A percentile compares a stretch with the other conserved stretches of the same genome.
phyloP scores from a whole-genome alignment of 2,329 filamentous ascomycete genomes.

The Aspergillus proliferans region DNA sequence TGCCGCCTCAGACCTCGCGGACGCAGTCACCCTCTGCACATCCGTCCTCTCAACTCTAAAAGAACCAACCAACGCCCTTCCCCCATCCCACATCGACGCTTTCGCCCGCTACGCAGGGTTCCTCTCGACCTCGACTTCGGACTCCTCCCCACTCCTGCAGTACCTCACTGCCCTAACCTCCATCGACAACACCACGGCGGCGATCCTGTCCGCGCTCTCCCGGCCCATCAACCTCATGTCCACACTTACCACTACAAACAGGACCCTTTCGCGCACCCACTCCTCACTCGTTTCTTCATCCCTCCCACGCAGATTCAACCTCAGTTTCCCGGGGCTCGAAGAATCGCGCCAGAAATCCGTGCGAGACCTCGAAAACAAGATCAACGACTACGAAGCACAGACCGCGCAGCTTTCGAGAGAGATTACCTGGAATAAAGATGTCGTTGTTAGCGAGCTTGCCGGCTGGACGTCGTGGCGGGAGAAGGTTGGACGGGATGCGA shows the following conservation, averaged over 20 bases:
- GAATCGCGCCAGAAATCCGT: conserved; percentile 77
- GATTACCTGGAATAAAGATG: conserved; percentile 84
- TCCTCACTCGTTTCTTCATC: conserved; percentile 63
- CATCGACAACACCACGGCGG: conserved; percentile 76
- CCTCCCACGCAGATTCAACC: conserved; percentile 41
- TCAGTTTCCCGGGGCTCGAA: conserved; percentile 56
- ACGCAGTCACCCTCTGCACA: conserved; percentile 37
- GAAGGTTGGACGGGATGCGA: conserved; percentile 64
- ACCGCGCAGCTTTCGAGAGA: conserved; percentile 71
- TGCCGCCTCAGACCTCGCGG: conserved; percentile 46
- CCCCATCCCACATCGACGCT: conserved; percentile 60
- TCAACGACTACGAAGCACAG: conserved; percentile 63
- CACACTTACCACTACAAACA: conserved; percentile 66
- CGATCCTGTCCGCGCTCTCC: conserved; percentile 70
- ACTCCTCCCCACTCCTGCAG: conserved; percentile 64
- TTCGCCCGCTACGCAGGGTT: conserved; percentile 64
- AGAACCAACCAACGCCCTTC: conserved; percentile 56
- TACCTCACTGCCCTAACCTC: conserved; percentile 74
- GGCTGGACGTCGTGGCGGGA: conserved; percentile 91
- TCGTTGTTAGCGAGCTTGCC: conserved; percentile 83
- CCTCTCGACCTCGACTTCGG: conserved; percentile 54
- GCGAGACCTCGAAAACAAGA: conserved; percentile 77
- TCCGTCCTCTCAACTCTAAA: conserved; percentile 47
- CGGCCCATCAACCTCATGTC: conserved; percentile 72
- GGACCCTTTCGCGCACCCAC: conserved; percentile 70